Percentiles rank a stretch among this genome's conserved stretches.
Conservation (phyloP, 768 basidiomycete species). For the Fistulinella prunicolor region DNA sequence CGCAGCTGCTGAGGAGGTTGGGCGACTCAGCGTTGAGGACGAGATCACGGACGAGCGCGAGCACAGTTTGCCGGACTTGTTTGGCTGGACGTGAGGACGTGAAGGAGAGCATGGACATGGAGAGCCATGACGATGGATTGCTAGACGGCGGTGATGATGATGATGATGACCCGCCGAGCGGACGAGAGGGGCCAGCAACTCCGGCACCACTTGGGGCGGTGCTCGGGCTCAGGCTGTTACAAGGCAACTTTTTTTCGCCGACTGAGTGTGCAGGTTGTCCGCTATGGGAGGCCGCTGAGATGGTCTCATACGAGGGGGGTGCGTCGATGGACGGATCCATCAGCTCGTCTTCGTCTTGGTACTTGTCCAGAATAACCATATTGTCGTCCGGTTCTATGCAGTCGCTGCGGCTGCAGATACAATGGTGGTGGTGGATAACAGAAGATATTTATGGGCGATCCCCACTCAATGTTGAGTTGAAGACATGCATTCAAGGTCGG, state of each 20-base stretch:
- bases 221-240: no score
- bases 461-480: neutral
- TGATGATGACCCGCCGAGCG: no score
- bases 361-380: conserved; percentile 26
- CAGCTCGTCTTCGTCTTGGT: conserved; percentile 8
- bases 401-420: neutral
- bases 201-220: no score
- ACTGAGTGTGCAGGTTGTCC: neutral
- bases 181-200: neutral
- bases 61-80: conserved; percentile 53
- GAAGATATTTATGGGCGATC: neutral
- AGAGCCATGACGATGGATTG: conserved; percentile 14
- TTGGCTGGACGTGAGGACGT: conserved; percentile 31
- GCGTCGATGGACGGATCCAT: conserved; percentile 9
- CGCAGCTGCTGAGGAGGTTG: conserved; percentile 39
- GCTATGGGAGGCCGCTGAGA: neutral
- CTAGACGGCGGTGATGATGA: no score
- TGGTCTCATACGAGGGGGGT: conserved; percentile 26
- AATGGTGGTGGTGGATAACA: neutral
- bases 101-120: conserved; percentile 19
- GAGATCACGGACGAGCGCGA: conserved; percentile 54
- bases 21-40: conserved; percentile 31
- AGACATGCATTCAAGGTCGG: neutral
- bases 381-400: neutral
- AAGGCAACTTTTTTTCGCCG: conserved; percentile 19